A percentile compares a stretch with the other conserved stretches of the same genome.
phyloP scores from a whole-genome alignment of 1,139 yeast genomes.

The Sugiyamaella novakii region DNA sequence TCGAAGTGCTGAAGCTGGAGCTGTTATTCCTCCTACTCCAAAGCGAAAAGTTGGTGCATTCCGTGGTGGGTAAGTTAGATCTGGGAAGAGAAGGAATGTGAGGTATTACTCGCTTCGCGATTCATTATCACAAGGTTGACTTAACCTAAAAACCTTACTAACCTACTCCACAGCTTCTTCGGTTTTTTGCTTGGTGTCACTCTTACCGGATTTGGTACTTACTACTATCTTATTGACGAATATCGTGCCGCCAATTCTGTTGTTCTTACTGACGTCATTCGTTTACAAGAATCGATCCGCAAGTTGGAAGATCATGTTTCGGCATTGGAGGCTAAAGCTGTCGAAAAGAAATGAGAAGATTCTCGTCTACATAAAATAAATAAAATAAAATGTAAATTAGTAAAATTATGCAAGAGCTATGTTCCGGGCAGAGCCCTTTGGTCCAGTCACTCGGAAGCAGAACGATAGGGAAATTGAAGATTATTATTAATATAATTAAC shows the following conservation, averaged over 20 bases:
- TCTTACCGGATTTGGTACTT: constrained; percentile 72
- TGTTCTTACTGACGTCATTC: constrained; percentile 71
- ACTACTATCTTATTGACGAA: constrained; percentile 76
- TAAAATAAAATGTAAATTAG: constrained; percentile 1
- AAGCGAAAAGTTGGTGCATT: constrained; percentile 38
- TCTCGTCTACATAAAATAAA: neutral
- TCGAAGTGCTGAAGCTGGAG: constrained; percentile 22
- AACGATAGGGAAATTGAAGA: too few relatives aligned
- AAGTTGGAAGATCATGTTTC: constrained; percentile 57
- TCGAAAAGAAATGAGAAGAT: constrained; percentile 5
- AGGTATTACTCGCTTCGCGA: neutral
- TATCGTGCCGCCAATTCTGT: constrained; percentile 73
- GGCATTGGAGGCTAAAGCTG: constrained; percentile 37
- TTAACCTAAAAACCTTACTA: neutral
- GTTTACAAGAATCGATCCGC: constrained; percentile 67
- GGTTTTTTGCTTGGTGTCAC: constrained; percentile 82
- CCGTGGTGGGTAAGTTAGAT: constrained; percentile 39
- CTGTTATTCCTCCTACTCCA: constrained; percentile 23
- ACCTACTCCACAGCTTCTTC: constrained; percentile 36
- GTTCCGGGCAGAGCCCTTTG: constrained; percentile 1
- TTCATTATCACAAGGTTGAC: neutral
- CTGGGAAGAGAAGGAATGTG: neutral
- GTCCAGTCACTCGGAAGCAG: neutral
- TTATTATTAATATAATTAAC: too few relatives aligned
- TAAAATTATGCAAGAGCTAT: neutral